Percentiles rank a stretch among this genome's conserved stretches.
These are phyloP conservation scores for Uncinocarpus reesii DNA, from an alignment of 2,329 filamentous ascomycete genomes.

Conservation along the genomic window DNA sequence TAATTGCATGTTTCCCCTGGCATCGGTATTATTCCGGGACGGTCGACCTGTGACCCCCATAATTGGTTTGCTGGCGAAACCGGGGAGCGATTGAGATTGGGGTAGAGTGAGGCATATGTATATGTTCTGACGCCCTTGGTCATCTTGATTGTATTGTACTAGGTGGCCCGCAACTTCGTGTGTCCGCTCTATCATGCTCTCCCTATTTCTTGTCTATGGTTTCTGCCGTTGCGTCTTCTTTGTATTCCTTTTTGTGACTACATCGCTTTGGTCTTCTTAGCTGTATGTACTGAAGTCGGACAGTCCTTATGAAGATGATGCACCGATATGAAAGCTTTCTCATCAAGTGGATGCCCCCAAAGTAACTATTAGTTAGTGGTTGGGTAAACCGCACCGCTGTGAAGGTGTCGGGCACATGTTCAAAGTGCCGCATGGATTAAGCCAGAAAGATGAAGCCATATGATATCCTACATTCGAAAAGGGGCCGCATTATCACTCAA, in stretches of 20 bases:
- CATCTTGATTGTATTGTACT: slow-evolving; percentile 32
- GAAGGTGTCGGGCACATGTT: too few species aligned
- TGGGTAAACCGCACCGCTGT: too few species aligned
- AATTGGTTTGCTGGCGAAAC: not conserved
- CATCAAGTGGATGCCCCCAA: too few species aligned
- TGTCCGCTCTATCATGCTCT: slow-evolving; percentile 12
- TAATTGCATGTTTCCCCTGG: slow-evolving; percentile 5
- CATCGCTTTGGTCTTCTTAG: slow-evolving; percentile 17
- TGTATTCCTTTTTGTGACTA: not conserved
- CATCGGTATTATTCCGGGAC: not conserved
- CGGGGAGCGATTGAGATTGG: not conserved
- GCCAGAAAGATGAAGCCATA: too few species aligned
- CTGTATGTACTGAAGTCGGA: slow-evolving; percentile 16
- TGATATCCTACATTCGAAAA: too few species aligned
- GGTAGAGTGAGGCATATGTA: not conserved
- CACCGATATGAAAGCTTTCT: too few species aligned
- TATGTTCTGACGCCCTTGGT: slow-evolving; percentile 20
- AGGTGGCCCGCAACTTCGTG: slow-evolving; percentile 3
- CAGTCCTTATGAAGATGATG: not conserved
- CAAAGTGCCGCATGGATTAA: too few species aligned
- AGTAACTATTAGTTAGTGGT: too few species aligned
- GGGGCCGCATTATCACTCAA: too few species aligned
- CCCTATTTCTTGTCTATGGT: slow-evolving; percentile 26
- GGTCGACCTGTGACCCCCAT: not conserved
- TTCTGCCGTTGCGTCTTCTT: slow-evolving; percentile 11